Conservation (phyloP, 1,139 yeast genomes). For the Nakaseomyces nivariensis region DNA sequence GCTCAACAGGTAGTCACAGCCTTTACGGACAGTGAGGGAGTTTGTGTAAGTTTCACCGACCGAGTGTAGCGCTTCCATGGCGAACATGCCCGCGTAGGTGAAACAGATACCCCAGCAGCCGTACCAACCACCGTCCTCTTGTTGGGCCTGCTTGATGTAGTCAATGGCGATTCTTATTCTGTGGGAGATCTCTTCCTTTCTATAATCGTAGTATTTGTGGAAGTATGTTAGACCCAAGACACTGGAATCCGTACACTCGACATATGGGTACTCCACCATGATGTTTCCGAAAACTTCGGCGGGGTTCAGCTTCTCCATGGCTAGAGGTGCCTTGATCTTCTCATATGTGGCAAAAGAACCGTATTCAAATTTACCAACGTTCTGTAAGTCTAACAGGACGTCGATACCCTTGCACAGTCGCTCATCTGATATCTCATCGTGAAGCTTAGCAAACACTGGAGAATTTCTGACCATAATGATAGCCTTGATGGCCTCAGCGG, state of each 20-base stretch:
- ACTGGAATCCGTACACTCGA: conserved; percentile 94
- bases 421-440: conserved; percentile 42
- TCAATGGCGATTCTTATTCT: conserved; percentile 67
- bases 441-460: conserved; percentile 40
- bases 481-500: conserved; percentile 93
- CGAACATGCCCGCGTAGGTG: conserved; percentile 97
- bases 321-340: conserved; percentile 69
- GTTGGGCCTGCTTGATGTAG: conserved; percentile 61
- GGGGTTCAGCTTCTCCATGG: conserved; percentile 72
- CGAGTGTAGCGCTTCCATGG: conserved; percentile 77
- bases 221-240: conserved; percentile 83
- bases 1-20: conserved; percentile 73
- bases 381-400: conserved; percentile 58
- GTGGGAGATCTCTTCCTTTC: conserved; percentile 49
- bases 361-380: conserved; percentile 65
- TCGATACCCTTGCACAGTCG: conserved; percentile 64
- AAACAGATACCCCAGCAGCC: conserved; percentile 98
- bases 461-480: conserved; percentile 81
- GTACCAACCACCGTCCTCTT: conserved; percentile 88
- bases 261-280: conserved; percentile 97
- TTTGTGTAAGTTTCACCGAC: conserved; percentile 56
- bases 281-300: conserved; percentile 97
- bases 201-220: conserved; percentile 53
- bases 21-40: conserved; percentile 52
- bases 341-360: conserved; percentile 96